Evolutionary conservation across 2,329 filamentous ascomycete species (phyloP).

Genomic region (Penicillium digitatum): DNA sequence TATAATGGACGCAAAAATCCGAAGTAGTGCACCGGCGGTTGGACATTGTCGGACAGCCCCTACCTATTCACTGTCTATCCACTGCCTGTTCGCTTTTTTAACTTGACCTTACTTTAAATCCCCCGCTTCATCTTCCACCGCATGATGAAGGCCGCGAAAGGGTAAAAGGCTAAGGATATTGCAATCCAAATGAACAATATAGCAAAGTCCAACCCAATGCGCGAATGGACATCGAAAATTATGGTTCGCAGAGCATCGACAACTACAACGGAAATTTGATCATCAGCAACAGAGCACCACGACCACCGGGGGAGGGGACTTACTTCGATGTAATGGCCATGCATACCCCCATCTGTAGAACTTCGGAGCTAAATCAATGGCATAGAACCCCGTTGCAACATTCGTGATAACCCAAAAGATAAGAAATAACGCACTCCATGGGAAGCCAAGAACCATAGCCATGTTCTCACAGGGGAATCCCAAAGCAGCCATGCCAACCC

Average conservation of each 20-base stretch:
- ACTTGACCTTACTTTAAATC: neutral
- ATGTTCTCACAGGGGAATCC: conserved; percentile 63
- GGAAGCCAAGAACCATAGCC: conserved; percentile 58
- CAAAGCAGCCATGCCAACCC: conserved; percentile 59
- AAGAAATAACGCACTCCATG: conserved; percentile 60
- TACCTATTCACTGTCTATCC: neutral
- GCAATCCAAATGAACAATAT: conserved; percentile 56
- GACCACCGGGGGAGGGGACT: conserved; percentile 15
- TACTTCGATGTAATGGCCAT: conserved; percentile 59
- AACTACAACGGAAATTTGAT: conserved; percentile 32
- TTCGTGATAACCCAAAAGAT: conserved; percentile 68
- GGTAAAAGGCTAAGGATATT: conserved; percentile 27
- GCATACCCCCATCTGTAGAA: conserved; percentile 63
- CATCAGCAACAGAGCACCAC: neutral
- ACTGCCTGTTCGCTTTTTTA: too few species aligned
- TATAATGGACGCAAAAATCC: neutral
- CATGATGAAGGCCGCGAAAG: conserved; percentile 31
- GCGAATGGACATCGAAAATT: conserved; percentile 56
- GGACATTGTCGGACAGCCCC: too few species aligned
- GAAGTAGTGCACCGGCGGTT: too few species aligned
- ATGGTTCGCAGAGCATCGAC: conserved; percentile 59
- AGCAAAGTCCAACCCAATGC: conserved; percentile 59
- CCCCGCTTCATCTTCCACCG: conserved; percentile 33
- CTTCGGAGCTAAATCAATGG: conserved; percentile 54
- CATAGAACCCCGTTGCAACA: conserved; percentile 58